These are phyloP conservation scores for Darksidea phi DNA, from an alignment of 495 filamentous ascomycete species.

Conservation along the genomic window DNA sequence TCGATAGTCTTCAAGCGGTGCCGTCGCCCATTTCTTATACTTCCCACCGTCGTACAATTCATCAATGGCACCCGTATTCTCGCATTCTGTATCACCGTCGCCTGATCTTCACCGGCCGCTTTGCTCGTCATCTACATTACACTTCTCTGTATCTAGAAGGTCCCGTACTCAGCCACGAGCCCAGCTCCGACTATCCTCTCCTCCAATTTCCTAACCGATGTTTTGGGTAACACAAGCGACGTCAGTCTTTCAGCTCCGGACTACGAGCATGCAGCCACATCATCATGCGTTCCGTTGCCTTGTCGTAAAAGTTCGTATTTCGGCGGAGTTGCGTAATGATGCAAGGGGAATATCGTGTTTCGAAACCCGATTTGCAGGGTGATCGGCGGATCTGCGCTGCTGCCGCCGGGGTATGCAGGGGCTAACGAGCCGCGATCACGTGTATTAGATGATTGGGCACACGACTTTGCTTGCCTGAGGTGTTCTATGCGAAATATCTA, in stretches of 20 bases:
- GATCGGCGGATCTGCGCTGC: no score
- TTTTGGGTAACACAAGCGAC: not conserved
- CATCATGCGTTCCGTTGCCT: not conserved
- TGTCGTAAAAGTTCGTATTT: not conserved
- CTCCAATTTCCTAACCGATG: not conserved
- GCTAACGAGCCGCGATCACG: no score
- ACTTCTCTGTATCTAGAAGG: not conserved
- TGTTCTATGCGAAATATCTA: no score
- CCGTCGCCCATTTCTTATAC: not conserved
- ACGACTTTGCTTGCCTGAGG: no score
- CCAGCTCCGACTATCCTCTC: not conserved
- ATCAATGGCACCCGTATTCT: not conserved
- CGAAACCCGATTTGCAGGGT: no score
- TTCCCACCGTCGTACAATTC: not conserved
- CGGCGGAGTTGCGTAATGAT: not conserved
- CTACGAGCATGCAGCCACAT: conserved; percentile 1
- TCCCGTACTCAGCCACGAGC: not conserved
- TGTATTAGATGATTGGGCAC: no score
- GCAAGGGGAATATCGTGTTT: not conserved
- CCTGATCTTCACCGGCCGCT: not conserved
- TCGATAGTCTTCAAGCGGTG: not conserved
- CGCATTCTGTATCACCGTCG: not conserved
- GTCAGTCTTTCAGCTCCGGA: conserved; percentile 1
- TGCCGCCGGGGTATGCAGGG: no score
- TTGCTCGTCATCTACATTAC: not conserved